Conservation (phyloP, 768 basidiomycete genomes). For the Psilocybe sp. region DNA sequence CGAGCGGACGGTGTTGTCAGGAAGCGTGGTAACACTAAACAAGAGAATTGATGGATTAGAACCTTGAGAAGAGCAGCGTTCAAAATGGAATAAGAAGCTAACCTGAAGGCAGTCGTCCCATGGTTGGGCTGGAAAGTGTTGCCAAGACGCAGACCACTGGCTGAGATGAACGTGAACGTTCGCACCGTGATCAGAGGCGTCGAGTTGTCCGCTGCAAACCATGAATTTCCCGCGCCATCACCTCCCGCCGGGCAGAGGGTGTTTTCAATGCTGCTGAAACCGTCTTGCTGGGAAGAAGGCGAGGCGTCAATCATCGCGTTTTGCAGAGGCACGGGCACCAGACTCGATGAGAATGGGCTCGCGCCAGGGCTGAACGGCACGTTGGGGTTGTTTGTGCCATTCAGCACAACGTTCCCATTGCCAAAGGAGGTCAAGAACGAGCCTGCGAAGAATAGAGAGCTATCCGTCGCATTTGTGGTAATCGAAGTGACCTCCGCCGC, state of each 20-base stretch:
- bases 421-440: slow-evolving; percentile 81
- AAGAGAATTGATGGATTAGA: slow-evolving; percentile 10
- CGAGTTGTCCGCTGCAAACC: slow-evolving; percentile 77
- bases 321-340: slow-evolving; percentile 75
- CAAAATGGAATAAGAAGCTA: slow-evolving; percentile 21
- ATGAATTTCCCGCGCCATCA: slow-evolving; percentile 77
- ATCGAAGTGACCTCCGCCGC: slow-evolving; percentile 73
- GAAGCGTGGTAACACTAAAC: slow-evolving; percentile 78
- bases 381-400: slow-evolving; percentile 79
- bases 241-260: slow-evolving; percentile 86
- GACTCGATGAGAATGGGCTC: slow-evolving; percentile 84
- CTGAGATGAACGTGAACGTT: slow-evolving; percentile 70
- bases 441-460: slow-evolving; percentile 38
- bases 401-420: slow-evolving; percentile 41
- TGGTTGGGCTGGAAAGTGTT: slow-evolving; percentile 84
- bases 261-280: slow-evolving; percentile 61
- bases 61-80: slow-evolving; percentile 1
- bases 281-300: slow-evolving; percentile 57
- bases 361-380: slow-evolving; percentile 81
- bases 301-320: slow-evolving; percentile 55
- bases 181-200: slow-evolving; percentile 74
- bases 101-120: slow-evolving; percentile 91
- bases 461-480: slow-evolving; percentile 61
- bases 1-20: slow-evolving; percentile 79
- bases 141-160: slow-evolving; percentile 81